Percentiles rank a stretch among this genome's conserved stretches.
phyloP scores from a whole-genome alignment of 2,329 filamentous ascomycete species.

The Teratosphaeria pseudoeucalypti region DNA sequence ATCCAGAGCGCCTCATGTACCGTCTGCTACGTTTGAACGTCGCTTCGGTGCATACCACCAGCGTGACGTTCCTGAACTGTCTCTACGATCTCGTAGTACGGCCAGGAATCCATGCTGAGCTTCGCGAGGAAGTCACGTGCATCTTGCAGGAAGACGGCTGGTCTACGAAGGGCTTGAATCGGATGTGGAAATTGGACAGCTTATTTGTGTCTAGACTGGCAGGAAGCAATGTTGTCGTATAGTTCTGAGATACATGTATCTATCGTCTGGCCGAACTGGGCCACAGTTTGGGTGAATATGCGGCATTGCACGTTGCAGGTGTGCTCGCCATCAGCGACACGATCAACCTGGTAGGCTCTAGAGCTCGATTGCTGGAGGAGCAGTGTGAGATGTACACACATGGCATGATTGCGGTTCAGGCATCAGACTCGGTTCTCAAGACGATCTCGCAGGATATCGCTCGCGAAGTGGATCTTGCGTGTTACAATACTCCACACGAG shows the following conservation, averaged over 20 bases:
- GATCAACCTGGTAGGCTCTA: slow-evolving; percentile 26
- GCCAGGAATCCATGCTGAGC: background rate
- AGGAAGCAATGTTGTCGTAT: too few relatives aligned
- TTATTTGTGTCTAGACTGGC: too few relatives aligned
- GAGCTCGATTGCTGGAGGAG: slow-evolving; percentile 24
- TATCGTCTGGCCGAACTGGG: too few relatives aligned
- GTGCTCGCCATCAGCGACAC: slow-evolving; percentile 25
- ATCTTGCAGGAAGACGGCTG: background rate
- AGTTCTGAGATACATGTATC: too few relatives aligned
- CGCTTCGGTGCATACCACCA: background rate
- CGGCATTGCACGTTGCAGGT: slow-evolving; percentile 27
- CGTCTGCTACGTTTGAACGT: background rate
- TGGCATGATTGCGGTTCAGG: slow-evolving; percentile 18
- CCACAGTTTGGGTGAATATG: slow-evolving; percentile 31
- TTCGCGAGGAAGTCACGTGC: background rate
- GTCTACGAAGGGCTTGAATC: background rate
- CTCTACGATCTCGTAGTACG: background rate
- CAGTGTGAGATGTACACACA: slow-evolving; percentile 17
- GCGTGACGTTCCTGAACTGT: background rate
- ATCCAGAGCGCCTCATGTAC: background rate
- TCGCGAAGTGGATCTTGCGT: slow-evolving; percentile 5
- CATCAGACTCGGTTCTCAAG: background rate
- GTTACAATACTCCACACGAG: slow-evolving; percentile 17
- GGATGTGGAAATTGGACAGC: background rate
- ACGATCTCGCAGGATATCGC: background rate